Evolutionary conservation across 2,329 filamentous ascomycete species (phyloP), one percentile per base, ranked within the genome.

Genomic region (Aspergillus unguis): DNA sequence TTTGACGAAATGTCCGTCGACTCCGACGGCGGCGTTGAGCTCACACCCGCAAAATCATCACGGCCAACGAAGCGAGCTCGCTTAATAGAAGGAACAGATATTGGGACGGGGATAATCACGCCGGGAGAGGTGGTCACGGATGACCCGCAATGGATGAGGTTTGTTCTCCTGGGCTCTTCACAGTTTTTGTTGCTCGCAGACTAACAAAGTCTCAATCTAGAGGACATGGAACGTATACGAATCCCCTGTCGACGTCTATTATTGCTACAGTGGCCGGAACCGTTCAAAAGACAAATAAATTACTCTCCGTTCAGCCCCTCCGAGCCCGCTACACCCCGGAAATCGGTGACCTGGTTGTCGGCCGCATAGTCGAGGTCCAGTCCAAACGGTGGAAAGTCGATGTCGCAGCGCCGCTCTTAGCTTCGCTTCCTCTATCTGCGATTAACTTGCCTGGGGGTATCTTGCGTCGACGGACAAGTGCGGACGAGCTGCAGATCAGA

Each of bases 381-480:
- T 86, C 88, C 33, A 85, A 86, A 71, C 85, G 92, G 47, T 99
- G 94, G 94, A 90, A 89, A 64, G 92, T 99, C 50, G 94, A 99
- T 71, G 88, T 99, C 44, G 88, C 90, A 46, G 90, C 90, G 26
- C 86, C 90, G 0, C 84, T 95, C 65, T 85, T 96, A 5, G 92
- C 94, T 3, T 82, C 86, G 43, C 80, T 99, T 7, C 90, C 91
- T 17, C 84, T 99, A 40, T 89, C 85, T 49, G 87, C 88, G 56
- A 97, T 99, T 74, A 99, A 99, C 69, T 78, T 99, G 2, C 94
- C 94, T 0, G 94, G 94, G 52, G 94, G 94, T 32, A 95, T 96
- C 59, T 79, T 96, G 64, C 84, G 94, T 53, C 88, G 92, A 68
- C 82, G 94, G 59, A 99, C 94, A 28, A 92, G 92, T 65, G 95